Conservation (phyloP, 1,139 yeast genomes). For the Yamadazyma epiphylla region DNA sequence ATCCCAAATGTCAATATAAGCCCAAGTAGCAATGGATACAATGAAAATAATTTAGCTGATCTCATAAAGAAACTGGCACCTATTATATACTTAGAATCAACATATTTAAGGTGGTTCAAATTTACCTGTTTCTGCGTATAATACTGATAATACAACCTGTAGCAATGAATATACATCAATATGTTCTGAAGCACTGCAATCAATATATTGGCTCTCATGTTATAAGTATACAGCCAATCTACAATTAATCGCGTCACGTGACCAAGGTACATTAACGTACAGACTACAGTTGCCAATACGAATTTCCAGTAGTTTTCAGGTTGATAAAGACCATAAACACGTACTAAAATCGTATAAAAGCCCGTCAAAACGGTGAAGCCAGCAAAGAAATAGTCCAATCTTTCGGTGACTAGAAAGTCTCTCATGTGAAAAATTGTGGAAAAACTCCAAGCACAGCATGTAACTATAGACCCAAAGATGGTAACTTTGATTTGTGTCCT, state of each 20-base stretch:
- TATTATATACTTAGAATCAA: constrained; percentile 16
- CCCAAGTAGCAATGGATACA: constrained; percentile 46
- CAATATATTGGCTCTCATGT: constrained; percentile 84
- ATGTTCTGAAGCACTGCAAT: constrained; percentile 73
- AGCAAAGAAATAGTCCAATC: constrained; percentile 88
- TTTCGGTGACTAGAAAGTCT: constrained; percentile 75
- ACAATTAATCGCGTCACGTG: constrained; percentile 67
- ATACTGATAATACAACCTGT: constrained; percentile 29
- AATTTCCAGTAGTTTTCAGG: constrained; percentile 13
- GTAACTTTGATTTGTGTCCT: constrained; percentile 36
- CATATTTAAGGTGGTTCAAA: constrained; percentile 24
- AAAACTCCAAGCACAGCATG: constrained; percentile 86
- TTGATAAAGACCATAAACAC: constrained; percentile 36
- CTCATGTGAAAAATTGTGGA: constrained; percentile 86
- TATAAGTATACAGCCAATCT: constrained; percentile 89
- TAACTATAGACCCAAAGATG: constrained; percentile 42
- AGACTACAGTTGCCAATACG: constrained; percentile 31
- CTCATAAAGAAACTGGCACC: constrained; percentile 31
- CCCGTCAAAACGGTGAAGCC: constrained; percentile 83
- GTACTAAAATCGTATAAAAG: constrained; percentile 59
- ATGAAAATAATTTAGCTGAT: constrained; percentile 38
- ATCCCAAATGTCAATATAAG: constrained; percentile 61
- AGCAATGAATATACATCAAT: constrained; percentile 31
- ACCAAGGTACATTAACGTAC: constrained; percentile 47
- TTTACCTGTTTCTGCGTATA: constrained; percentile 15